Conservation (phyloP, 2,329 filamentous ascomycete genomes). For the Zymoseptoria pseudotritici region DNA sequence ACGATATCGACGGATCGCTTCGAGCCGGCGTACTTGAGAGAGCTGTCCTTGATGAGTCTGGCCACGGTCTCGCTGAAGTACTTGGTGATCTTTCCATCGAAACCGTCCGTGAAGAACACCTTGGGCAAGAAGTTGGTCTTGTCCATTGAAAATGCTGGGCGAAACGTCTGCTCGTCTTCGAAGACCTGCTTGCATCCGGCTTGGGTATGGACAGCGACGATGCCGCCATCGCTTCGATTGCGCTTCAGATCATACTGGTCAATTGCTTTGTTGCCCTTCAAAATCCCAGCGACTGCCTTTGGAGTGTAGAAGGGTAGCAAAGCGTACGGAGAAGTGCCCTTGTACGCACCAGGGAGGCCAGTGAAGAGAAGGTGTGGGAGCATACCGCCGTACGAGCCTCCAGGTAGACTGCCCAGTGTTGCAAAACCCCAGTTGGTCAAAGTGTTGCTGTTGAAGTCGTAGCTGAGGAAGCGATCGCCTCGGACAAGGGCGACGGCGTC, state of each 20-base stretch:
- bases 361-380: slow-evolving; percentile 39
- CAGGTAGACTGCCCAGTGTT: slow-evolving; percentile 32
- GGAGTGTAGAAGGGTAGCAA: slow-evolving; percentile 48
- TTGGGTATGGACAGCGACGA: slow-evolving; percentile 44
- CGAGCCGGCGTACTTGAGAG: slow-evolving; percentile 39
- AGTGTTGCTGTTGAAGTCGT: slow-evolving; percentile 43
- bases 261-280: slow-evolving; percentile 41
- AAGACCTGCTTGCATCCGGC: slow-evolving; percentile 45
- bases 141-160: slow-evolving; percentile 36
- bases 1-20: slow-evolving; percentile 47
- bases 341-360: slow-evolving; percentile 42
- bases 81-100: slow-evolving; percentile 37
- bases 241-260: slow-evolving; percentile 39
- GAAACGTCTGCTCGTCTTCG: slow-evolving; percentile 44
- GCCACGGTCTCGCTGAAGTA: slow-evolving; percentile 40
- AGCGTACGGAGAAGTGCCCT: slow-evolving; percentile 43
- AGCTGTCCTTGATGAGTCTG: slow-evolving; percentile 41
- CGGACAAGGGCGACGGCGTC: slow-evolving; percentile 43
- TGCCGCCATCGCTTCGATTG: slow-evolving; percentile 30
- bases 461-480: slow-evolving; percentile 41
- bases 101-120: slow-evolving; percentile 39
- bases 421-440: slow-evolving; percentile 46
- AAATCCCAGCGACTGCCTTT: slow-evolving; percentile 39
- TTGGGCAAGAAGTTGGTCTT: slow-evolving; percentile 36
- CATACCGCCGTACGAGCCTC: slow-evolving; percentile 40